Conservation (phyloP, 306 rosid species). For the Luffa acutangula region DNA sequence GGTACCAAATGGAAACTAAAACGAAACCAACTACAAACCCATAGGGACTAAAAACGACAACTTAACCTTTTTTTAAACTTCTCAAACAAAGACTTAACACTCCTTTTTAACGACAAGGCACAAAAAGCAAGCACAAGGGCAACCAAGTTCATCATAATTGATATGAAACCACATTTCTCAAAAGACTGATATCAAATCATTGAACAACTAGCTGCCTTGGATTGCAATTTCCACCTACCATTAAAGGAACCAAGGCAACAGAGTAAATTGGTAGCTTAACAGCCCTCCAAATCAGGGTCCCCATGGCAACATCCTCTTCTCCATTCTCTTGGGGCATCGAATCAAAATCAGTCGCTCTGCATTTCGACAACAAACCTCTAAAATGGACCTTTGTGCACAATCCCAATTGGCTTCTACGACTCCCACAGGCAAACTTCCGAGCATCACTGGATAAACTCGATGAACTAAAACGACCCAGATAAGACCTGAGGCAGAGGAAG, state of each 20-base stretch:
- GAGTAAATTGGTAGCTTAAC: slow-evolving; percentile 76
- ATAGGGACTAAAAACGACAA: neutral
- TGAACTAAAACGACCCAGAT: neutral
- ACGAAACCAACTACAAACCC: neutral
- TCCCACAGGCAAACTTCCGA: neutral
- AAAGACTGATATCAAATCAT: neutral
- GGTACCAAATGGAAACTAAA: neutral
- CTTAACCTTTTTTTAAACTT: too few relatives aligned
- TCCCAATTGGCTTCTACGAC: neutral
- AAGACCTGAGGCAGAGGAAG: neutral
- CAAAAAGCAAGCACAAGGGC: neutral
- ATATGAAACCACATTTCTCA: neutral
- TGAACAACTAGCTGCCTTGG: neutral
- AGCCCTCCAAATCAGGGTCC: slow-evolving; percentile 75
- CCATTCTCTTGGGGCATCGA: slow-evolving; percentile 12
- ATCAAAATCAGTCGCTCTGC: slow-evolving; percentile 14
- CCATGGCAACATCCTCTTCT: slow-evolving; percentile 32
- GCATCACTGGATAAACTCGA: neutral
- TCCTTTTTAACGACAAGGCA: neutral
- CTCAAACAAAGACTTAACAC: neutral
- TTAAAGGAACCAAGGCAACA: slow-evolving; percentile 82
- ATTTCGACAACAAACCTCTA: slow-evolving; percentile 1
- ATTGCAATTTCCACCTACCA: slow-evolving; percentile 34
- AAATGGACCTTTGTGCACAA: neutral
- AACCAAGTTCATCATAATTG: neutral